Evolutionary conservation across 805 yeast species (phyloP).

Genomic region (Wickerhamiella spandovensis): DNA sequence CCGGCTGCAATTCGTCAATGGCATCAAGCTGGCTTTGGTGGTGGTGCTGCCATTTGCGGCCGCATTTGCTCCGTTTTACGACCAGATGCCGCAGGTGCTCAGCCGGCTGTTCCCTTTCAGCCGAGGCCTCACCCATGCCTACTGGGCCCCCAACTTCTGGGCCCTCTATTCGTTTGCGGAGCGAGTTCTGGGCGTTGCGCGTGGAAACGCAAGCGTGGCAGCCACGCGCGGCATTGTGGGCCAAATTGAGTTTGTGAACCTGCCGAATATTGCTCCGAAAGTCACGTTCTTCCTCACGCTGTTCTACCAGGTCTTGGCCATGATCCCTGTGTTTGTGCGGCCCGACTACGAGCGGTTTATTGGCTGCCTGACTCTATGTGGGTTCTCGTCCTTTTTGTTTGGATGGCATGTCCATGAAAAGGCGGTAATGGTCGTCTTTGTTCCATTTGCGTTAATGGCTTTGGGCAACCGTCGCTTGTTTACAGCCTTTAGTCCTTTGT

Average conservation of each 20-base stretch:
- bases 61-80: constrained; percentile 71
- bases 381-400: constrained; percentile 77
- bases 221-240: constrained; percentile 85
- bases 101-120: constrained; percentile 80
- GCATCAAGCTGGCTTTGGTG: constrained; percentile 52
- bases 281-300: constrained; percentile 66
- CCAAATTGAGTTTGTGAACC: constrained; percentile 65
- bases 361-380: constrained; percentile 79
- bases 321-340: constrained; percentile 45
- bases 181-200: constrained; percentile 35
- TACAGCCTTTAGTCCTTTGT: constrained; percentile 55
- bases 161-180: constrained; percentile 81
- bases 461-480: constrained; percentile 58
- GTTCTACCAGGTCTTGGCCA: constrained; percentile 71
- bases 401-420: constrained; percentile 99
- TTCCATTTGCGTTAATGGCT: constrained; percentile 74
- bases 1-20: constrained; percentile 42
- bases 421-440: constrained; percentile 77
- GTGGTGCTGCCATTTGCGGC: constrained; percentile 39
- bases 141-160: constrained; percentile 99
- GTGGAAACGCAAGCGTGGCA: constrained; percentile 25
- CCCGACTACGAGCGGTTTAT: constrained; percentile 71
- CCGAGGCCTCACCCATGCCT: constrained; percentile 91
- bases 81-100: constrained; percentile 51
- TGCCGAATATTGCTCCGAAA: constrained; percentile 70